Base-by-base conservation (phyloP, 1,284 basidiomycete genomes). In the Trichosporon ovoides region DNA sequence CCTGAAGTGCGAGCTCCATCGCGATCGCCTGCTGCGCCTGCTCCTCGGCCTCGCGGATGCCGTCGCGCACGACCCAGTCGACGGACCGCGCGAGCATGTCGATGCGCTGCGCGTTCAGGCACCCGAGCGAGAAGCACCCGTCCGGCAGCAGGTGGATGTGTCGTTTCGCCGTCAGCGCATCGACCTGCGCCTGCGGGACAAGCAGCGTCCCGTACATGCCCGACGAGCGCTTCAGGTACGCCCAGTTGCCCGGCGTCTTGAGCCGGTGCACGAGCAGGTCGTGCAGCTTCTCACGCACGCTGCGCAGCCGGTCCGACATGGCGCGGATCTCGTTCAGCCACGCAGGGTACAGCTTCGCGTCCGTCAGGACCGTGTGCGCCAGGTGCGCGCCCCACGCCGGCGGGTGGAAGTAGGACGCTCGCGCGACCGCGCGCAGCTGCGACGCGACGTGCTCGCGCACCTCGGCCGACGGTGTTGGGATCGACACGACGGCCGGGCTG, bases 191-290 rank as follows among this genome's bases (percentile, higher is more conserved):
- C 9, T 69, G 65, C 7, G 67, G 65, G 1, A 77, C 60, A 3
- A 76, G 64, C 1, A 72, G 66, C 14, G 72, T 69, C 56, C 71
- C 72, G 61, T 73, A 75, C 73, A 78, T 72, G 18, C 76, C 76
- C 11, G 62, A 60, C 6, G 70, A 67, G 24, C 84, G 83, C 67
- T 87, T 80, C 69, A 97, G 90, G 77, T 98, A 93, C 19, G 86
- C 83, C 95, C 95, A 98, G 64, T 82, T 84, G 0, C 91, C 91
- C 0, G 95, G 94, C 52, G 95, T 98, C 79, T 91, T 84, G 70
- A 91, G 80, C 77, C 90, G 75, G 60, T 72, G 83, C 20, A 86
- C 89, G 72, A 98, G 77, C 65, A 91, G 75, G 57, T 84, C 81
- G 78, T 84, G 83, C 64, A 98, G 81, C 79, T 89, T 84, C 69